A percentile compares a stretch with the other conserved stretches of the same genome.
phyloP scores from a whole-genome alignment of 106 monocot species.

The Acorus gramineus region DNA sequence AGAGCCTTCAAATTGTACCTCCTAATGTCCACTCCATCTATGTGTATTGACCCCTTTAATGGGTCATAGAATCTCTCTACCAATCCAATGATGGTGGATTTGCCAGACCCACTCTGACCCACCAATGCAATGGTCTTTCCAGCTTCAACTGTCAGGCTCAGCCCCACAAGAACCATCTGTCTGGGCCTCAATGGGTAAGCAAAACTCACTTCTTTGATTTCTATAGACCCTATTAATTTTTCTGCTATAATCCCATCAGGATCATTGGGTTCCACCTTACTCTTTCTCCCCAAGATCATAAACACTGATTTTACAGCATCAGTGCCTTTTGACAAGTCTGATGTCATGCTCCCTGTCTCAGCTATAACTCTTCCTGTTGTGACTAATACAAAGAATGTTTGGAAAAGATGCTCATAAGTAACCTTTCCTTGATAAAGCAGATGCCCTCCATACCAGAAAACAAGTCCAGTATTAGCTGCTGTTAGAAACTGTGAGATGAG shows the following conservation, averaged over 20 bases:
- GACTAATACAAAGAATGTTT: slow-evolving; percentile 7
- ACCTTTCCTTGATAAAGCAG: slow-evolving; percentile 8
- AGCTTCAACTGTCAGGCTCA: slow-evolving; percentile 15
- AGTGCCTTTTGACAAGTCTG: slow-evolving; percentile 10
- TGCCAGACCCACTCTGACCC: slow-evolving; percentile 32
- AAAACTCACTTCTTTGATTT: slow-evolving; percentile 20
- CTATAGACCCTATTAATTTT: slow-evolving; percentile 8
- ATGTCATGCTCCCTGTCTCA: slow-evolving; percentile 17
- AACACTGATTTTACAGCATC: slow-evolving; percentile 14
- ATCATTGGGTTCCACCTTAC: slow-evolving; percentile 11
- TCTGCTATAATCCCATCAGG: slow-evolving; percentile 13
- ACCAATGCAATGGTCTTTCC: slow-evolving; percentile 17
- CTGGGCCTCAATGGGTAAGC: slow-evolving; percentile 22
- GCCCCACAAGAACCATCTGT: slow-evolving; percentile 8
- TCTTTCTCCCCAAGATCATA: slow-evolving; percentile 13
- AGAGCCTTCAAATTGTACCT: slow-evolving; percentile 13
- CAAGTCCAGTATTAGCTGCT: slow-evolving; percentile 9
- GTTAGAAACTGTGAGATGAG: slow-evolving; percentile 10
- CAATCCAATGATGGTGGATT: slow-evolving; percentile 24
- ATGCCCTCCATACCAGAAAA: slow-evolving; percentile 29
- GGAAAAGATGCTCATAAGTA: slow-evolving; percentile 11
- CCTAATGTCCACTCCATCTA: slow-evolving; percentile 23
- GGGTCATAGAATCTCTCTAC: slow-evolving; percentile 31
- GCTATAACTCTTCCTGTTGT: slow-evolving; percentile 16
- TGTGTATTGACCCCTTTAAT: slow-evolving; percentile 11